A percentile compares a stretch with the other conserved stretches of the same genome.
Evolutionary conservation across 2,329 filamentous ascomycete species (phyloP).

Genomic region (Aspergillus sojae): DNA sequence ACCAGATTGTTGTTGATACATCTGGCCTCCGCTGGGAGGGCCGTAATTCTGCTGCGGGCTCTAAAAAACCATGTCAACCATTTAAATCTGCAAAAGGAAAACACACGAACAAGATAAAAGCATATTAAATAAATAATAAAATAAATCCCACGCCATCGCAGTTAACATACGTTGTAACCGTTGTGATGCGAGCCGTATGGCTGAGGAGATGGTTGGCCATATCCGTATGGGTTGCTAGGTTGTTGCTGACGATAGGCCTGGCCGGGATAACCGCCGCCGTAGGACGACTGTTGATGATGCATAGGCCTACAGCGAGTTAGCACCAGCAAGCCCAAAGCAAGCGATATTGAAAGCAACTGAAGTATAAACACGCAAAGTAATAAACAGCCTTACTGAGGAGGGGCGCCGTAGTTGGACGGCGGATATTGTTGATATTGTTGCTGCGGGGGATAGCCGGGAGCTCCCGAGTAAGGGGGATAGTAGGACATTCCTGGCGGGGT

Average conservation of each 20-base stretch:
- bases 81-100: neutral
- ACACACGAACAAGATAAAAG: neutral
- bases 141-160: constrained; percentile 2
- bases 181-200: constrained; percentile 34
- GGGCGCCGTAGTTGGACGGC: constrained; percentile 40
- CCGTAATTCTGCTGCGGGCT: constrained; percentile 36
- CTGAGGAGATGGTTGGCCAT: constrained; percentile 48
- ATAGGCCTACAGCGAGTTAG: constrained; percentile 27
- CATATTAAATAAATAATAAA: neutral
- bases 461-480: constrained; percentile 62
- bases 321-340: neutral
- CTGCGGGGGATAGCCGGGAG: constrained; percentile 58
- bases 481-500: constrained; percentile 58
- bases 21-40: constrained; percentile 38
- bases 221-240: constrained; percentile 43
- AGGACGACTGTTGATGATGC: constrained; percentile 35
- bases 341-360: neutral
- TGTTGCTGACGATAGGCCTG: constrained; percentile 46
- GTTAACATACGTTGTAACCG: constrained; percentile 41
- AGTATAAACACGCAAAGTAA: neutral
- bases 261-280: constrained; percentile 42
- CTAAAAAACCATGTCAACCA: constrained; percentile 22
- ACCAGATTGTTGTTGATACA: constrained; percentile 47
- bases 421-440: constrained; percentile 30
- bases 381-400: constrained; percentile 38